phyloP scores from a whole-genome alignment of 164 flowering plant genomes.

The Santalum album region DNA sequence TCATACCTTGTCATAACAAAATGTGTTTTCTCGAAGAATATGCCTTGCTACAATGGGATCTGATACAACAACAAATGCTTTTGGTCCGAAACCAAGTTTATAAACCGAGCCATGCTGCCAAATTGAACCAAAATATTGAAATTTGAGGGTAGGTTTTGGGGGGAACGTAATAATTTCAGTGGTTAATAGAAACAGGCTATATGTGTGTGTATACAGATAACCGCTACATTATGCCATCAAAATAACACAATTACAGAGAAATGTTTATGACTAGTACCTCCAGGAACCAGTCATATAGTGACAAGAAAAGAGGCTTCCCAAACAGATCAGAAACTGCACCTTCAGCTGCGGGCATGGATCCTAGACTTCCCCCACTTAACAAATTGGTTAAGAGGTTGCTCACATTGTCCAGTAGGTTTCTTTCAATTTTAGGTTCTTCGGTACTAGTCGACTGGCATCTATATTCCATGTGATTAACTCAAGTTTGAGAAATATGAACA shows the following conservation, averaged over 20 bases:
- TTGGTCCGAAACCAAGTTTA: constrained; percentile 96
- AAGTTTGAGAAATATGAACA: not conserved
- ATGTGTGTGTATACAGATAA: not conserved
- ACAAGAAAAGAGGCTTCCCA: constrained; percentile 70
- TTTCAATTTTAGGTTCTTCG: constrained; percentile 43
- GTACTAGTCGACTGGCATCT: constrained; percentile 78
- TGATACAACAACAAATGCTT: constrained; percentile 89
- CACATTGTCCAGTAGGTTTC: constrained; percentile 76
- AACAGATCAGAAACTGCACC: constrained; percentile 94
- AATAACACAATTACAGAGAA: not conserved
- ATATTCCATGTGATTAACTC: constrained; percentile 6
- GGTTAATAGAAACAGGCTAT: not conserved
- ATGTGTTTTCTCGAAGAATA: constrained; percentile 86
- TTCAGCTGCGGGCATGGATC: constrained; percentile 89
- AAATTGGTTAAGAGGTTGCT: constrained; percentile 89
- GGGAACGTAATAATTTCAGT: not conserved
- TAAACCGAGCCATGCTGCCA: constrained; percentile 94
- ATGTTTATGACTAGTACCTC: constrained; percentile 39
- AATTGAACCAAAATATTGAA: not conserved
- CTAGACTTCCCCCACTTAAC: constrained; percentile 77
- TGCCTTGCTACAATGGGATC: constrained; percentile 92
- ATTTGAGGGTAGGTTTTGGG: not conserved
- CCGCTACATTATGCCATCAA: too few species aligned
- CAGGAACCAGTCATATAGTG: constrained; percentile 90
- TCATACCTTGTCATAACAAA: constrained; percentile 88